These are phyloP conservation scores for Nitzschia inconspicua DNA, from an alignment of 108 stramenopile species.

Conservation along the genomic window DNA sequence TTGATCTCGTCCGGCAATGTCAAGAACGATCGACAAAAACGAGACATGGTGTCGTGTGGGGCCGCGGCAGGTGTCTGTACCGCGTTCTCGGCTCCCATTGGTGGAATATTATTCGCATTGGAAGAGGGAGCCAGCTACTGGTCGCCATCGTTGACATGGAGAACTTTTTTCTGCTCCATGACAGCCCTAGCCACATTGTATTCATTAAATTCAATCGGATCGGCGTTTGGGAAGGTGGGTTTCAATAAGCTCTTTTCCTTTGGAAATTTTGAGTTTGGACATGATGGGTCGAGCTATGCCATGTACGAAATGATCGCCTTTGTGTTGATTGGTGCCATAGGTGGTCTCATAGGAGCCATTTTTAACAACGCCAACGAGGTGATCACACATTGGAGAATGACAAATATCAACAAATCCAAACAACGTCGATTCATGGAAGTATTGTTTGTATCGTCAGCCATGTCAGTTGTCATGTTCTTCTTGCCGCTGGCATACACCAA, in stretches of 20 bases:
- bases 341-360: slow-evolving; percentile 71
- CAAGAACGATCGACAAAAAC: slow-evolving; percentile 55
- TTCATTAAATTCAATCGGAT: slow-evolving; percentile 27
- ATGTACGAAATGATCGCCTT: slow-evolving; percentile 72
- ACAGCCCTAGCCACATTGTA: slow-evolving; percentile 36
- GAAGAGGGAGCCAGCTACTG: slow-evolving; percentile 87
- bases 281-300: slow-evolving; percentile 26
- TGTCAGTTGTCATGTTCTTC: slow-evolving; percentile 26
- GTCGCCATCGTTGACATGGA: slow-evolving; percentile 77
- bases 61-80: slow-evolving; percentile 89
- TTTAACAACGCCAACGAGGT: slow-evolving; percentile 42
- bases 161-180: slow-evolving; percentile 81
- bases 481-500: slow-evolving; percentile 25
- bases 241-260: slow-evolving; percentile 42
- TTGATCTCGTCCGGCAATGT: slow-evolving; percentile 16
- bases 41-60: slow-evolving; percentile 82
- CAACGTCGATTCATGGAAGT: slow-evolving; percentile 43
- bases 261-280: slow-evolving; percentile 47
- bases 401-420: slow-evolving; percentile 34
- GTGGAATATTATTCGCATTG: slow-evolving; percentile 82
- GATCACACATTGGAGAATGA: slow-evolving; percentile 42
- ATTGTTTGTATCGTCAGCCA: slow-evolving; percentile 23
- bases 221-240: slow-evolving; percentile 36
- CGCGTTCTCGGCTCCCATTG: slow-evolving; percentile 87
- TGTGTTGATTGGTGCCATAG: slow-evolving; percentile 69